A percentile compares a stretch with the other conserved stretches of the same genome.
Conservation (phyloP, 169 alveolate genomes). For the Eimeria acervulina region DNA sequence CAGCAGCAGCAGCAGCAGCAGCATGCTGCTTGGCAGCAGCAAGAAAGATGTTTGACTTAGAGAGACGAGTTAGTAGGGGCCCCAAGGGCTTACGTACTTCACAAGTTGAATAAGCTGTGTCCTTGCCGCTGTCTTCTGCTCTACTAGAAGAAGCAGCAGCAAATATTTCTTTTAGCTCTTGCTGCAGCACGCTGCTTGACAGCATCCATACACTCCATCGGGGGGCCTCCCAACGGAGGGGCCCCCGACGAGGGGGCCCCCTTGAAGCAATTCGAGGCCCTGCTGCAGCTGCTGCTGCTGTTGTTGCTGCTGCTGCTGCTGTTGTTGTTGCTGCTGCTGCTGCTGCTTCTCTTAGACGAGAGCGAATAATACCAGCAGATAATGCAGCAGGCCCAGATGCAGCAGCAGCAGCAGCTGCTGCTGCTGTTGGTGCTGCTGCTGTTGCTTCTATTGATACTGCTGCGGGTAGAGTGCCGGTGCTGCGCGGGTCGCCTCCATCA, state of each 20-base stretch:
- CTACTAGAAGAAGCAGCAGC: neutral
- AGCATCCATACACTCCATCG: neutral
- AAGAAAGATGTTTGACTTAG: neutral
- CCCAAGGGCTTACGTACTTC: neutral
- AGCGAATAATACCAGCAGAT: no score
- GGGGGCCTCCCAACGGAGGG: constrained; percentile 8
- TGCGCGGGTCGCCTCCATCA: neutral
- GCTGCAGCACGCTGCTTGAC: neutral
- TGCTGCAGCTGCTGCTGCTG: constrained; percentile 34
- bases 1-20: neutral
- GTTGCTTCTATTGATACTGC: neutral
- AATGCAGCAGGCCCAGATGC: neutral
- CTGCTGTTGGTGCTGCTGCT: neutral
- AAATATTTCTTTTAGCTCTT: neutral
- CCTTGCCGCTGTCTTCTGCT: neutral
- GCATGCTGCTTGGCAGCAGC: neutral
- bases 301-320: constrained; percentile 36
- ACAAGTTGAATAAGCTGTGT: neutral
- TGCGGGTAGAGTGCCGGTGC: constrained; percentile 17
- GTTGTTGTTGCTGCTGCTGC: no score
- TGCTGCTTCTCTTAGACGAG: no score
- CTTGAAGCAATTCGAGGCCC: neutral
- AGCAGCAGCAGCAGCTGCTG: constrained; percentile 22
- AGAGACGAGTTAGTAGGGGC: constrained; percentile 9
- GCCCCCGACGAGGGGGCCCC: neutral